Conservation (phyloP, 306 rosid species). For the Malus fusca region DNA sequence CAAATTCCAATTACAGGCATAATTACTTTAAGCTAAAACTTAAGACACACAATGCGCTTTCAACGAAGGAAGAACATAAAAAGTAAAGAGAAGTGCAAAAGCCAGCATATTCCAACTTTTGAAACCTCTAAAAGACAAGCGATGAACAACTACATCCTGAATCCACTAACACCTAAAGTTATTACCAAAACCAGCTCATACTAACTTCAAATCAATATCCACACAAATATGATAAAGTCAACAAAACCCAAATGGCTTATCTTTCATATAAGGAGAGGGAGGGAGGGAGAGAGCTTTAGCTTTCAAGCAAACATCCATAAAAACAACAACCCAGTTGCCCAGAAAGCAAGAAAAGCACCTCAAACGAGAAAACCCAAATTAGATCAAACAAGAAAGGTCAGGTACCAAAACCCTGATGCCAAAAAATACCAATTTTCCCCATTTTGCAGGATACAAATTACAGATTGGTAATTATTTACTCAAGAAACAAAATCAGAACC, state of each 20-base stretch:
- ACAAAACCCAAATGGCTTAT: background rate
- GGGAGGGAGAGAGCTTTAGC: background rate
- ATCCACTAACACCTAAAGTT: background rate
- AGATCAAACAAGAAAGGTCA: slow-evolving; percentile 3
- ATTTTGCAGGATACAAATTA: slow-evolving; percentile 19
- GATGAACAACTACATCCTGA: background rate
- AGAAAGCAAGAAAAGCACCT: slow-evolving; percentile 17
- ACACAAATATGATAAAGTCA: background rate
- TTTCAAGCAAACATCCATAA: background rate
- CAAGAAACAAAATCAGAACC: background rate
- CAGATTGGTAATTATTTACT: background rate
- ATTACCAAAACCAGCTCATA: slow-evolving; percentile 15
- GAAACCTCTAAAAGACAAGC: background rate
- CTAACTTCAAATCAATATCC: background rate
- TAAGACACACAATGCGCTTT: background rate
- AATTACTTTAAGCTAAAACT: background rate
- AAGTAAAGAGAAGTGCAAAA: background rate
- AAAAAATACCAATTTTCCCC: slow-evolving; percentile 24
- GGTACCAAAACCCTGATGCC: slow-evolving; percentile 34
- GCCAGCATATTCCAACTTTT: background rate
- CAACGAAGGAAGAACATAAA: background rate
- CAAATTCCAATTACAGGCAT: background rate
- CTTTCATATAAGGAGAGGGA: background rate
- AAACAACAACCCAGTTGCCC: background rate
- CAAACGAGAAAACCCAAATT: background rate